These are phyloP conservation scores for Boletus hoseneyae DNA, from an alignment of 1,284 basidiomycete genomes.

Conservation along the genomic window DNA sequence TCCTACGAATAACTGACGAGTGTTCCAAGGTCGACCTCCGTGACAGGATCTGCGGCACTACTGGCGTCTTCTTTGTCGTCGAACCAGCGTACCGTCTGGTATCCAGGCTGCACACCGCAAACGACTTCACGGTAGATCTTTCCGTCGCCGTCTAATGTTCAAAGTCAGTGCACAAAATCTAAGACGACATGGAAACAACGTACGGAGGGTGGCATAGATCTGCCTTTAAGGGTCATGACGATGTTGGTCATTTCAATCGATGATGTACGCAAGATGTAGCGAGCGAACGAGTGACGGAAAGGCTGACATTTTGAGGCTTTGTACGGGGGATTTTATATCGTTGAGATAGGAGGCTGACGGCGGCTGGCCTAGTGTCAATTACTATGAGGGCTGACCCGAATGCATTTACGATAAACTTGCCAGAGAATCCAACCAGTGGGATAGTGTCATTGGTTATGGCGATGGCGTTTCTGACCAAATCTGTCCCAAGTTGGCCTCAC, in stretches of 20 bases:
- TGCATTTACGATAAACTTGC: too few relatives aligned
- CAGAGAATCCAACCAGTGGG: too few relatives aligned
- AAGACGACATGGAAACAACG: neutral
- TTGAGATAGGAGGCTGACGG: slow-evolving; percentile 9
- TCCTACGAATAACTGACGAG: neutral
- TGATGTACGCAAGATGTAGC: neutral
- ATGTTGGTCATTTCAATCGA: slow-evolving; percentile 1
- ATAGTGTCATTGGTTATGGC: too few relatives aligned
- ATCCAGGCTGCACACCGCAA: neutral
- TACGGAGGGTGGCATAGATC: neutral
- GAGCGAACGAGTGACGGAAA: neutral
- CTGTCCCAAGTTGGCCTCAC: neutral
- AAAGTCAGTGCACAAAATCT: neutral
- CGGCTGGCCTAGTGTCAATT: slow-evolving; percentile 2
- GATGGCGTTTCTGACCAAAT: too few relatives aligned
- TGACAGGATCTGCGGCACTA: too few relatives aligned
- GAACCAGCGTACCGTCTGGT: neutral
- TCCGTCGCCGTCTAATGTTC: neutral
- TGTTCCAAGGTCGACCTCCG: neutral
- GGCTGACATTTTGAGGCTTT: neutral
- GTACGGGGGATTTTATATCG: slow-evolving; percentile 4
- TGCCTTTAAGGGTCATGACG: neutral
- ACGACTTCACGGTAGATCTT: neutral
- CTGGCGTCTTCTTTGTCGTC: neutral
- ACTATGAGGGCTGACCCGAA: neutral